Percentiles rank a stretch among this genome's conserved stretches.
Evolutionary conservation across 1,139 yeast genomes (phyloP).

Genomic region (Taphrina confusa): DNA sequence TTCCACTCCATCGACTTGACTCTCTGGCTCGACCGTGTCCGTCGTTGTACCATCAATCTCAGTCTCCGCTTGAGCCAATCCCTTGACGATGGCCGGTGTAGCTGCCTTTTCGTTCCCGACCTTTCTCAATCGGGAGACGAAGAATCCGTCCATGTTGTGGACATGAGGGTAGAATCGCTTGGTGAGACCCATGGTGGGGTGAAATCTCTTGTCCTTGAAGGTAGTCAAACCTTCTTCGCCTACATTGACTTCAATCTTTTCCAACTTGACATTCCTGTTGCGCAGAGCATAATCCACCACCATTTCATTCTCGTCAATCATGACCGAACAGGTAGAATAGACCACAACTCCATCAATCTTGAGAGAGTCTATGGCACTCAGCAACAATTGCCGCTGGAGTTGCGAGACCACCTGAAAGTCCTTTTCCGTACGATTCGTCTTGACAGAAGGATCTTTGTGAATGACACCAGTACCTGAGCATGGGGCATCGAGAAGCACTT

Average conservation of each 20-base stretch:
- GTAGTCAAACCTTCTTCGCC: conserved; percentile 96
- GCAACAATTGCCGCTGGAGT: conserved; percentile 85
- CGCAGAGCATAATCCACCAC: conserved; percentile 97
- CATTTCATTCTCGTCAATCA: conserved; percentile 97
- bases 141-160: conserved; percentile 97
- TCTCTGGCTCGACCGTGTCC: conserved; percentile 86
- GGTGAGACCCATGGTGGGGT: conserved; percentile 72
- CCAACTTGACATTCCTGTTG: conserved; percentile 91
- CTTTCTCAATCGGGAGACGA: conserved; percentile 93
- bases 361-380: conserved; percentile 96
- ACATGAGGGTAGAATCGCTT: conserved; percentile 98
- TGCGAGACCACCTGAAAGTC: conserved; percentile 97
- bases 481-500: conserved; percentile 95
- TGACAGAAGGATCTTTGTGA: conserved; percentile 94
- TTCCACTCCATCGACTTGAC: conserved; percentile 51
- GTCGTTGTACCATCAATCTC: conserved; percentile 57
- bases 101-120: conserved; percentile 62
- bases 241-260: conserved; percentile 87
- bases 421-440: conserved; percentile 89
- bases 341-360: conserved; percentile 92
- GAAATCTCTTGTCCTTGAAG: conserved; percentile 88
- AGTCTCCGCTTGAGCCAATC: conserved; percentile 37
- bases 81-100: conserved; percentile 46
- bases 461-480: conserved; percentile 99
- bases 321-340: conserved; percentile 96